phyloP scores from a whole-genome alignment of 257 asterid species.

The Nicotiana undulata region DNA sequence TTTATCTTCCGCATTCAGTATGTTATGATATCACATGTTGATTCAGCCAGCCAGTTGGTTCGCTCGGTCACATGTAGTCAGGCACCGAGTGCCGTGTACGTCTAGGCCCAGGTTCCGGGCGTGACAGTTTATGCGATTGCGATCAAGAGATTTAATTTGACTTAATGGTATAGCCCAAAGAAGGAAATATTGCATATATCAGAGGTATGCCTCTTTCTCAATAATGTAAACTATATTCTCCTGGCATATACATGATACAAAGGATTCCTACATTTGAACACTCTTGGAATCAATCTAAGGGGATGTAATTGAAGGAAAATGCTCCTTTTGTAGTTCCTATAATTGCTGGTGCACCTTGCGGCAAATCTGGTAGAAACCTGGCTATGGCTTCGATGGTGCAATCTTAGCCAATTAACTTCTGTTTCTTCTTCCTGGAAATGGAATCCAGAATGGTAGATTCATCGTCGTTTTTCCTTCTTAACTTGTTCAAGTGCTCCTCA shows the following conservation, averaged over 20 bases:
- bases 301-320: neutral
- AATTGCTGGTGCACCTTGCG: neutral
- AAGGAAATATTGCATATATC: neutral
- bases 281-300: neutral
- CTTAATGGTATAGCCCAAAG: too few relatives aligned
- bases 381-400: neutral
- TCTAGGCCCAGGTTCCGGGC: too few relatives aligned
- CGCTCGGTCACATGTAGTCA: too few relatives aligned
- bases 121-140: too few relatives aligned
- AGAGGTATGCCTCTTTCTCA: neutral
- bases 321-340: neutral
- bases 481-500: slow-evolving; percentile 41
- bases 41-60: too few relatives aligned
- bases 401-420: slow-evolving; percentile 29
- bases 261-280: neutral
- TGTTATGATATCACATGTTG: too few relatives aligned
- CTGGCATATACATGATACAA: neutral
- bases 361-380: neutral
- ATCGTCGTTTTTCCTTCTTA: slow-evolving; percentile 52
- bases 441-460: slow-evolving; percentile 27
- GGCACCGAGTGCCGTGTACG: too few relatives aligned
- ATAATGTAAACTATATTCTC: neutral
- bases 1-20: too few relatives aligned
- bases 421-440: slow-evolving; percentile 55
- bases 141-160: too few relatives aligned